Conservation (phyloP, 192 early-diverging fungal genomes). For the Dissophora ornata region DNA sequence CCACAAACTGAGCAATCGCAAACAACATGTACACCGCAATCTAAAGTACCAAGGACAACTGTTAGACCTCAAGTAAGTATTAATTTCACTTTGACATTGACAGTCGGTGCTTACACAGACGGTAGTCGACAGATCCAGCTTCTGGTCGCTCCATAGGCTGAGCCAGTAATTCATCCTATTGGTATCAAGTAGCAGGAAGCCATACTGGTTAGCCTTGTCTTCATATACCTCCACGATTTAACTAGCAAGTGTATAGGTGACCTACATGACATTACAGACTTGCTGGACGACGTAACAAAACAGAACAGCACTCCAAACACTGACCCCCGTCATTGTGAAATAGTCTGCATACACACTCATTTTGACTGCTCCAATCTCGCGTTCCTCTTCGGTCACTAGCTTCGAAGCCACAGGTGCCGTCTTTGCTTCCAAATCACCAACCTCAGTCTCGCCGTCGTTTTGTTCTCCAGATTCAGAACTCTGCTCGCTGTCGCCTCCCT, state of each 20-base stretch:
- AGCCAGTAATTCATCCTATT: slow-evolving; percentile 36
- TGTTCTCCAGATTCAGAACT: slow-evolving; percentile 4
- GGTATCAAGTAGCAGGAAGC: no score
- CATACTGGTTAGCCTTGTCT: no score
- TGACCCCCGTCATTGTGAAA: not conserved
- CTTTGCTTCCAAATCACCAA: slow-evolving; percentile 6
- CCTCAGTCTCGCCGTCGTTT: slow-evolving; percentile 8
- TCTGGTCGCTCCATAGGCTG: slow-evolving; percentile 12
- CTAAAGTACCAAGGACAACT: not conserved
- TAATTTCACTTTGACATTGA: no score
- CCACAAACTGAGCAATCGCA: slow-evolving; percentile 2
- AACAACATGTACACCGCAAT: slow-evolving; percentile 14
- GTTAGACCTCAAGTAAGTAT: no score
- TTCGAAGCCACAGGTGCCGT: slow-evolving; percentile 4
- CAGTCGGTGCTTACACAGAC: slow-evolving; percentile 9
- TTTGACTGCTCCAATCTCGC: slow-evolving; percentile 5
- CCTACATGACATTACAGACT: slow-evolving; percentile 13
- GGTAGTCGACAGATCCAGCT: slow-evolving; percentile 4
- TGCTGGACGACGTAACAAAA: slow-evolving; percentile 8
- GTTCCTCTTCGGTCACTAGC: slow-evolving; percentile 17
- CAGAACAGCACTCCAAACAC: slow-evolving; percentile 2
- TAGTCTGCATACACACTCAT: slow-evolving; percentile 11
- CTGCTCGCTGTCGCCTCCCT: slow-evolving; percentile 3
- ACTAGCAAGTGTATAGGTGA: no score
- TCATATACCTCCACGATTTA: no score